Percentiles rank a stretch among this genome's conserved stretches.
These are phyloP conservation scores for Eucalyptus albens DNA, from an alignment of 345 rosid genomes.

Conservation along the genomic window DNA sequence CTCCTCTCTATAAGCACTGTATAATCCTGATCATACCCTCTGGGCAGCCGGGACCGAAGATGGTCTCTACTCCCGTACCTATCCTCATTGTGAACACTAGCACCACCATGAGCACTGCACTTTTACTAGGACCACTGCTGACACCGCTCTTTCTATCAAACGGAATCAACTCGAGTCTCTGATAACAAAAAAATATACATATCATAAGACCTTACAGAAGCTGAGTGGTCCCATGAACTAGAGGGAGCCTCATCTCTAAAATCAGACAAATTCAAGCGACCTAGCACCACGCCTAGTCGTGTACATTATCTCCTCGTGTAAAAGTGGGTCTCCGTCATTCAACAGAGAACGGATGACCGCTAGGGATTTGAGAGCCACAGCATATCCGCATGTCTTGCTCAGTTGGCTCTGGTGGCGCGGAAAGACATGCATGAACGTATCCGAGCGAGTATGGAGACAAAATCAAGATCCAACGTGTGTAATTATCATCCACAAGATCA, in stretches of 20 bases:
- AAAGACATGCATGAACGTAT: too few relatives aligned
- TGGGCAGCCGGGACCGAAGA: too few relatives aligned
- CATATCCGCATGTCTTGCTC: slow-evolving; percentile 71
- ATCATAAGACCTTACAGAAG: slow-evolving; percentile 50
- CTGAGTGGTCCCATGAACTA: background rate
- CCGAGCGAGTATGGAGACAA: too few relatives aligned
- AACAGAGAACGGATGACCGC: slow-evolving; percentile 50
- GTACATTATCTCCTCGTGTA: slow-evolving; percentile 50
- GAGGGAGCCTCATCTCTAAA: slow-evolving; percentile 78
- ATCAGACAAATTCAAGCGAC: slow-evolving; percentile 62
- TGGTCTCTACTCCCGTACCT: too few relatives aligned
- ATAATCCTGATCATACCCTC: too few relatives aligned
- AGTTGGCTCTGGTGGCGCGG: rapidly evolving
- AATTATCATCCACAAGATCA: too few relatives aligned
- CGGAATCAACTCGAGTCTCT: slow-evolving; percentile 35
- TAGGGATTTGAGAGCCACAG: slow-evolving; percentile 61
- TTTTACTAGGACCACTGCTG: too few relatives aligned
- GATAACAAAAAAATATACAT: slow-evolving; percentile 20
- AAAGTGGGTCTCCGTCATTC: slow-evolving; percentile 43
- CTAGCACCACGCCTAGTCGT: slow-evolving; percentile 57
- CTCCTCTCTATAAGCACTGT: too few relatives aligned
- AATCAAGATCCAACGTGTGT: too few relatives aligned
- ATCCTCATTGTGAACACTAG: too few relatives aligned
- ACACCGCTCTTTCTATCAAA: slow-evolving; percentile 25
- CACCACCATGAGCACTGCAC: too few relatives aligned